Evolutionary conservation across 371 early-diverging fungal species (phyloP).

Genomic region (Syncephalastrum sp.): DNA sequence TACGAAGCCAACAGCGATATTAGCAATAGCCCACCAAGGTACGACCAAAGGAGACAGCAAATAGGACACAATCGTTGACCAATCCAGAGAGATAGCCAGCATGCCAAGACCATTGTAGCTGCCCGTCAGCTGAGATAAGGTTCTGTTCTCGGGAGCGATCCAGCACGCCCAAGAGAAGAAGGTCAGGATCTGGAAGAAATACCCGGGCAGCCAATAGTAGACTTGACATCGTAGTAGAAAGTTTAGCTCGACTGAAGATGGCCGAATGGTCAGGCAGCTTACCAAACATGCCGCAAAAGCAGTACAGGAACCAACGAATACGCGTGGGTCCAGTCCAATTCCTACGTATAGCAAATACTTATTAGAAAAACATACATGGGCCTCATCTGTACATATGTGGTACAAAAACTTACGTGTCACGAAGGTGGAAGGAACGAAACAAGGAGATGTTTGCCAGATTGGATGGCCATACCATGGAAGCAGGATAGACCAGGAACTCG

Average conservation of each 20-base stretch:
- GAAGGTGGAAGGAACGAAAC: constrained; percentile 70
- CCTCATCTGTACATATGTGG: no score
- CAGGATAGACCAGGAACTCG: constrained; percentile 76
- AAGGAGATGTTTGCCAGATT: constrained; percentile 72
- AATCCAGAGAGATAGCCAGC: constrained; percentile 73
- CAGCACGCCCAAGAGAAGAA: constrained; percentile 77
- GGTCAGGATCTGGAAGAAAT: constrained; percentile 68
- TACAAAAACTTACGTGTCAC: constrained; percentile 19
- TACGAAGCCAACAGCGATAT: constrained; percentile 67
- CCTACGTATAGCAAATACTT: constrained; percentile 49
- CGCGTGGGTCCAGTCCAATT: constrained; percentile 52
- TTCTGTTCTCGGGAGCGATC: constrained; percentile 56
- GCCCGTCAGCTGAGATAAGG: constrained; percentile 52
- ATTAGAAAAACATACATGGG: constrained; percentile 9
- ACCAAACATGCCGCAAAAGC: constrained; percentile 50
- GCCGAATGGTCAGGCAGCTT: no score
- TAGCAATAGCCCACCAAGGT: constrained; percentile 73
- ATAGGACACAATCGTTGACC: constrained; percentile 69
- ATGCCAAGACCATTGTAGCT: constrained; percentile 69
- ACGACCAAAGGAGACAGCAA: constrained; percentile 67
- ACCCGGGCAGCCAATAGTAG: constrained; percentile 81
- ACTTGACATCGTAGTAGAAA: constrained; percentile 7
- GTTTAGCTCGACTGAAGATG: no score
- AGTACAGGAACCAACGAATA: constrained; percentile 64
- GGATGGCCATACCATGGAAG: constrained; percentile 86